Evolutionary conservation across 1,284 basidiomycete species (phyloP).

Genomic region (Peniophora sp.): DNA sequence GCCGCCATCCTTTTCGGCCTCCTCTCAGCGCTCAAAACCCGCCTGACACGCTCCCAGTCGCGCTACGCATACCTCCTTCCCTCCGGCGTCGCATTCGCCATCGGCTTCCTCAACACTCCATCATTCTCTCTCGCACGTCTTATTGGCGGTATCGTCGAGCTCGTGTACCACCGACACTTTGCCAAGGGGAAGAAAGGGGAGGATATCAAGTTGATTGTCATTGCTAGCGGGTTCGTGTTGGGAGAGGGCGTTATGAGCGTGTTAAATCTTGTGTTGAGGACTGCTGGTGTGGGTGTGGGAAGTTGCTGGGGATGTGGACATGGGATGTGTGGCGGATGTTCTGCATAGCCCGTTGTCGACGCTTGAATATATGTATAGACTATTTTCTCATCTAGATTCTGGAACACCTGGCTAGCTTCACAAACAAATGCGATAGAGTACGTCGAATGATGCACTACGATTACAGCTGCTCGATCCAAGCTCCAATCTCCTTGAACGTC

Average conservation of each 20-base stretch:
- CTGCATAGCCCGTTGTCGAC: conserved; percentile 22
- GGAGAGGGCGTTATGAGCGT: conserved; percentile 91
- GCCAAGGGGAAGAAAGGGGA: conserved; percentile 35
- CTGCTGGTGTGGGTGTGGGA: conserved; percentile 61
- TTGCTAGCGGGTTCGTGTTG: conserved; percentile 92
- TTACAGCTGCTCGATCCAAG: conserved; percentile 28
- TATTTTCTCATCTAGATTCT: no score
- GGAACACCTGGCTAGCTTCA: no score
- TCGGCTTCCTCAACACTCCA: conserved; percentile 92
- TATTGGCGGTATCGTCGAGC: conserved; percentile 80
- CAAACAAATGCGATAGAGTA: no score
- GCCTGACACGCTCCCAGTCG: conserved; percentile 37
- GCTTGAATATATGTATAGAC: no score
- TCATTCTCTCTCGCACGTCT: conserved; percentile 90
- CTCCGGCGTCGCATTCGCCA: conserved; percentile 84
- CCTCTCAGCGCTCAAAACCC: conserved; percentile 62
- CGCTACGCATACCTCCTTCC: conserved; percentile 71
- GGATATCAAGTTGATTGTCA: conserved; percentile 75
- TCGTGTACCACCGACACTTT: conserved; percentile 50
- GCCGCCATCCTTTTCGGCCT: conserved; percentile 69
- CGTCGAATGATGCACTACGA: no score
- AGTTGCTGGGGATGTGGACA: conserved; percentile 84
- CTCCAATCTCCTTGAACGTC: conserved; percentile 35
- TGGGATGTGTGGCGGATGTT: conserved; percentile 65
- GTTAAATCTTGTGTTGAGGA: conserved; percentile 68